Percentiles rank a stretch among this genome's conserved stretches.
Evolutionary conservation across 148 eudicot species (phyloP).

Genomic region (Spergularia marina): DNA sequence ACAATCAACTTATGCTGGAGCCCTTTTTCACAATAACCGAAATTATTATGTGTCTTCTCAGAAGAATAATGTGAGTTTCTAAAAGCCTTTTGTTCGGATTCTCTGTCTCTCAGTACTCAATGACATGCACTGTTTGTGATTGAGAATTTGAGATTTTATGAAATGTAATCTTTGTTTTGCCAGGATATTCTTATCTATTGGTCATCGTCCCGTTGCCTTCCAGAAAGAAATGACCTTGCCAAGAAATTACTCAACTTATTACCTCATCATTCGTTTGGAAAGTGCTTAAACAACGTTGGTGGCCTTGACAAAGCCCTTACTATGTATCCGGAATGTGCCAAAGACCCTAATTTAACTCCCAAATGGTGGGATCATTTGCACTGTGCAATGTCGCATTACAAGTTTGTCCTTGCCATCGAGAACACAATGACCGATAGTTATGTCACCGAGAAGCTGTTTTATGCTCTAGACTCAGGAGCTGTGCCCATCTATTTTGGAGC

Average conservation of each 20-base stretch:
- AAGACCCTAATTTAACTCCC: conserved; percentile 48
- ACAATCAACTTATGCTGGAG: conserved; percentile 95
- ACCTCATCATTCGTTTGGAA: conserved; percentile 90
- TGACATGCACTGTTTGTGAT: background rate
- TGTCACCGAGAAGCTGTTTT: conserved; percentile 90
- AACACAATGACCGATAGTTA: conserved; percentile 92
- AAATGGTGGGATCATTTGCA: conserved; percentile 99
- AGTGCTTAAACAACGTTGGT: conserved; percentile 94
- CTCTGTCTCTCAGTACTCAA: background rate
- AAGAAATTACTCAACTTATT: conserved; percentile 54
- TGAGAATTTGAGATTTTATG: background rate
- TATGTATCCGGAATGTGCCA: conserved; percentile 76
- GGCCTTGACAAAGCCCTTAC: conserved; percentile 80
- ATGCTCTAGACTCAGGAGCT: conserved; percentile 85
- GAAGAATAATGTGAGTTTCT: conserved; percentile 68
- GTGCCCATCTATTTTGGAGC: conserved; percentile 97
- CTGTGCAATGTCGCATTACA: conserved; percentile 97
- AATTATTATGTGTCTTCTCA: conserved; percentile 64
- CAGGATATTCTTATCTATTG: conserved; percentile 91
- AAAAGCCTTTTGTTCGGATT: background rate
- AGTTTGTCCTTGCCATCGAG: conserved; percentile 91
- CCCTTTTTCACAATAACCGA: conserved; percentile 83
- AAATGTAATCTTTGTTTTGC: conserved; percentile 13
- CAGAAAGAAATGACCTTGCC: conserved; percentile 70
- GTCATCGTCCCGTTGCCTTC: conserved; percentile 99